phyloP scores from a whole-genome alignment of 495 filamentous ascomycete genomes.

The Cladorrhinum samala region DNA sequence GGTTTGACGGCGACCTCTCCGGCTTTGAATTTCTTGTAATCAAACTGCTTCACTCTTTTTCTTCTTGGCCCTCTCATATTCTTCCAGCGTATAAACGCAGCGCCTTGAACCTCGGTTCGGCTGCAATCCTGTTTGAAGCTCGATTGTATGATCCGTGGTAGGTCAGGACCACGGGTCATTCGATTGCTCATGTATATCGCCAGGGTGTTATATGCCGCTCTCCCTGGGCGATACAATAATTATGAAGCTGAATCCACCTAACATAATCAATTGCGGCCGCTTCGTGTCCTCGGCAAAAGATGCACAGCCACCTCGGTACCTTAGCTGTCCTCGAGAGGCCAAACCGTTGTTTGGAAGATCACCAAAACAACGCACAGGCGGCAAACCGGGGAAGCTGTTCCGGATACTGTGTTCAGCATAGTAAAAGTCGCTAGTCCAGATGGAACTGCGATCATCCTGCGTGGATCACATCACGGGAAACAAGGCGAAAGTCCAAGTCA shows the following conservation, averaged over 20 bases:
- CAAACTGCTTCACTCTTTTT: no score
- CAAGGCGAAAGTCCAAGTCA: constrained; percentile 26
- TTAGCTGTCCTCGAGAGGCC: background rate
- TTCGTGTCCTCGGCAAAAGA: background rate
- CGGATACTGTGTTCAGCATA: constrained; percentile 16
- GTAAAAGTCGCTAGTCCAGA: constrained; percentile 13
- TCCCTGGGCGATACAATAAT: background rate
- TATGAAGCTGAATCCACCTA: background rate
- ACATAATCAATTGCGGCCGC: background rate
- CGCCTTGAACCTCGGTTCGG: no score
- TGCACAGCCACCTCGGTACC: background rate
- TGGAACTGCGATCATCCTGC: constrained; percentile 11
- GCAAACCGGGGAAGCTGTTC: constrained; percentile 14
- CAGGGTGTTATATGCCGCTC: background rate
- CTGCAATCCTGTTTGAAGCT: no score
- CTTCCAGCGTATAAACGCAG: no score
- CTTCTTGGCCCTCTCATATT: no score
- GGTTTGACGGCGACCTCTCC: no score
- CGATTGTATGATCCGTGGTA: no score
- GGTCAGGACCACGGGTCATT: no score
- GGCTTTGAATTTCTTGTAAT: no score
- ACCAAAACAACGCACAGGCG: constrained; percentile 3
- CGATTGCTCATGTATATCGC: no score
- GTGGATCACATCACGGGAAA: constrained; percentile 23
- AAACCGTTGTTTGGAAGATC: background rate